Evolutionary conservation across 83 land plant species (phyloP).

Genomic region (Picea mariana): DNA sequence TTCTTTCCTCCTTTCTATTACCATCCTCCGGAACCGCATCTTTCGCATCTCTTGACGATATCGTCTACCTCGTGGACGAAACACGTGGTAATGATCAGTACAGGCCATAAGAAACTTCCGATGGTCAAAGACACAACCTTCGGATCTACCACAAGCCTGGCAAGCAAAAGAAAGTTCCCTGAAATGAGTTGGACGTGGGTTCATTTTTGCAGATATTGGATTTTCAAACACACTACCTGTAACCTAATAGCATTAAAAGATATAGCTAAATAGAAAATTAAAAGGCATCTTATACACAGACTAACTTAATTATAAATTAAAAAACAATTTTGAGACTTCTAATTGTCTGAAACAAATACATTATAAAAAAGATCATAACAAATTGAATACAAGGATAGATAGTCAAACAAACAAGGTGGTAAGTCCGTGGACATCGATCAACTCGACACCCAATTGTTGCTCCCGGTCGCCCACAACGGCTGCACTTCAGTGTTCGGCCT

Average conservation of each 20-base stretch:
- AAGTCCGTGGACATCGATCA: conserved; percentile 93
- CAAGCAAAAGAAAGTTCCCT: conserved; percentile 13
- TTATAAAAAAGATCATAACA: background rate
- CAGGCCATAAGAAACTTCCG: conserved; percentile 95
- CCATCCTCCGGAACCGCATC: conserved; percentile 47
- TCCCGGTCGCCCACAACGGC: conserved; percentile 88
- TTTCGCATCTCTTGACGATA: conserved; percentile 36
- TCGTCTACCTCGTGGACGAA: conserved; percentile 64
- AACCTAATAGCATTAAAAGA: background rate
- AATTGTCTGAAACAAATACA: no score
- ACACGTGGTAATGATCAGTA: conserved; percentile 76
- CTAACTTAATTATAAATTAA: no score
- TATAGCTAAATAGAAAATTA: background rate
- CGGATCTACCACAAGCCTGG: conserved; percentile 95
- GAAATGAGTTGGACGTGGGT: background rate
- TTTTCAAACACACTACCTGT: background rate
- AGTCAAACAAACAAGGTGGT: conserved; percentile 73
- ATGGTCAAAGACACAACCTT: conserved; percentile 88
- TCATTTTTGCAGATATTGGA: background rate
- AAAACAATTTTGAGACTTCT: no score
- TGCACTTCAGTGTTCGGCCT: conserved; percentile 86
- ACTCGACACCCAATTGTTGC: conserved; percentile 99
- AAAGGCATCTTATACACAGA: no score
- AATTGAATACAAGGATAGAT: conserved; percentile 9
- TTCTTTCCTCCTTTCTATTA: conserved; percentile 46